These are phyloP conservation scores for Asclepias syriaca DNA, from an alignment of 257 asterid species.

Conservation along the genomic window DNA sequence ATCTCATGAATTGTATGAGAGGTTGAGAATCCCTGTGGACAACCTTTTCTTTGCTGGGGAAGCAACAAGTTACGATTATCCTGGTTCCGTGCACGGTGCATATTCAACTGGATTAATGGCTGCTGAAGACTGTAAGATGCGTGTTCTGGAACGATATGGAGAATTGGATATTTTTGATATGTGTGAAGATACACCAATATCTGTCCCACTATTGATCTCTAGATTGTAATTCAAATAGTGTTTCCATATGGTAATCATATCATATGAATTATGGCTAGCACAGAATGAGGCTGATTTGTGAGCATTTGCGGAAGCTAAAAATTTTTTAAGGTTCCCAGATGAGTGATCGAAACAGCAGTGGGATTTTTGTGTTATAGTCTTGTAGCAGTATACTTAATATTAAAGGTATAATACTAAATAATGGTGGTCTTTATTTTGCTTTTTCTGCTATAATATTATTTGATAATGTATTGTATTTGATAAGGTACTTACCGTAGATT, in stretches of 20 bases:
- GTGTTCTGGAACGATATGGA: conserved; percentile 75
- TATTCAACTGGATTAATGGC: conserved; percentile 84
- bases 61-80: conserved; percentile 69
- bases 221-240: not conserved
- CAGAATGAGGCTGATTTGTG: conserved; percentile 37
- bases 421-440: too few relatives aligned
- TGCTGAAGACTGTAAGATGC: conserved; percentile 90
- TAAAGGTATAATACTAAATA: not conserved
- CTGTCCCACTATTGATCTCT: conserved; percentile 58
- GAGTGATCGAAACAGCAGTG: conserved; percentile 52
- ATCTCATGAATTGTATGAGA: conserved; percentile 75
- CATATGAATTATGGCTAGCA: conserved; percentile 11
- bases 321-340: conserved; percentile 21
- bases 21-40: conserved; percentile 75
- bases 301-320: conserved; percentile 32
- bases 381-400: not conserved
- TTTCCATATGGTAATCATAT: not conserved
- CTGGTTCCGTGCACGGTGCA: conserved; percentile 95
- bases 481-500: too few relatives aligned
- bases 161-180: conserved; percentile 60
- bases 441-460: too few relatives aligned
- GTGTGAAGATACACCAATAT: conserved; percentile 58
- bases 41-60: conserved; percentile 90
- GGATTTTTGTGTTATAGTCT: conserved; percentile 6
- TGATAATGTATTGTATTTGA: too few relatives aligned